Percentiles rank a stretch among this genome's conserved stretches.
Conservation (phyloP, 2,329 filamentous ascomycete genomes). For the Fonsecaea nubica region DNA sequence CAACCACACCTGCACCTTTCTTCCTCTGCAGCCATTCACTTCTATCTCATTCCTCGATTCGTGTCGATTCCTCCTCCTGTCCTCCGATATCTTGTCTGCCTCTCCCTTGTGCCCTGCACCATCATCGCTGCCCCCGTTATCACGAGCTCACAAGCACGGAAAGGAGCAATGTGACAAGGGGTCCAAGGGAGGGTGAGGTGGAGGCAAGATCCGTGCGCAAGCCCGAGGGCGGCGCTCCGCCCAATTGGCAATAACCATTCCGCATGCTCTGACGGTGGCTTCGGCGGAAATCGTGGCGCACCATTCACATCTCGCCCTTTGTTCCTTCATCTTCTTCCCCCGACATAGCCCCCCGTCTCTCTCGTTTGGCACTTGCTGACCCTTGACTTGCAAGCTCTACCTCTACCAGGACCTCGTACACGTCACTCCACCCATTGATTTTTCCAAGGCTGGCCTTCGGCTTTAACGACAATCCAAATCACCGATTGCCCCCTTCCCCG, state of each 20-base stretch:
- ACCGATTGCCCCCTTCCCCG: neutral
- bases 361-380: neutral
- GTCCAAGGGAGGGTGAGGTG: constrained; percentile 6
- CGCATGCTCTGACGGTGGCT: neutral
- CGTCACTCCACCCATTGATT: constrained; percentile 4
- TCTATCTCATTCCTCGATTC: neutral
- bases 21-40: neutral
- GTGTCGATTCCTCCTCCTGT: neutral
- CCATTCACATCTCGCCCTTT: neutral
- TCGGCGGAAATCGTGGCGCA: constrained; percentile 22
- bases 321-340: neutral
- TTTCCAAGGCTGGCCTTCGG: neutral
- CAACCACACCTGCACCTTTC: neutral
- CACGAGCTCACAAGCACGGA: neutral
- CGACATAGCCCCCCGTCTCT: neutral
- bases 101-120: neutral
- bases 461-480: neutral
- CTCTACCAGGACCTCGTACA: neutral
- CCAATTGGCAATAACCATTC: constrained; percentile 22
- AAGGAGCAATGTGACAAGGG: neutral
- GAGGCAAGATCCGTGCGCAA: constrained; percentile 16
- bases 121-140: neutral
- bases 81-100: neutral
- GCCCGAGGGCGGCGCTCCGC: constrained; percentile 27
- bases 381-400: neutral